phyloP scores from a whole-genome alignment of 1,139 yeast species.

The Scheffersomyces segobiensis region DNA sequence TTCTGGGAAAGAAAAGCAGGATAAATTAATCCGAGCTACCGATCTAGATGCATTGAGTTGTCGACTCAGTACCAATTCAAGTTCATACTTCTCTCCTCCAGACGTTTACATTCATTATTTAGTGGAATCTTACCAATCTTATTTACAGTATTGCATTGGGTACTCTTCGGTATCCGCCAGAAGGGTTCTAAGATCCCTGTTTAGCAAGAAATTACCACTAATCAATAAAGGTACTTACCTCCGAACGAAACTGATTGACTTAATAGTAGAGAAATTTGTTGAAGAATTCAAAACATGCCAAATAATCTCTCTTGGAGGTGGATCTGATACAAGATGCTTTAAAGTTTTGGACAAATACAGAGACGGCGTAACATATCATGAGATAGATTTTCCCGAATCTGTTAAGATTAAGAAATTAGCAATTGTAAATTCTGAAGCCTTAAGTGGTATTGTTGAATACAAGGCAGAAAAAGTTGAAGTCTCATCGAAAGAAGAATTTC shows the following conservation, averaged over 20 bases:
- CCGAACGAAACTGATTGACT: constrained; percentile 65
- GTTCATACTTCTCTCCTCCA: constrained; percentile 48
- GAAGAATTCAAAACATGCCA: constrained; percentile 43
- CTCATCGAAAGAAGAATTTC: constrained; percentile 24
- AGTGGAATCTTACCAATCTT: constrained; percentile 38
- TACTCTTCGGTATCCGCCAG: constrained; percentile 41
- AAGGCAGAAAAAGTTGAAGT: constrained; percentile 11
- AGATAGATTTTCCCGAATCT: constrained; percentile 73
- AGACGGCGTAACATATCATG: constrained; percentile 52
- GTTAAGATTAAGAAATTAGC: constrained; percentile 60
- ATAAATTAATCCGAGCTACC: constrained; percentile 63
- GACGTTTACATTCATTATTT: constrained; percentile 54
- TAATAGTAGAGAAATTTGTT: constrained; percentile 52
- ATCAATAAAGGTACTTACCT: constrained; percentile 83
- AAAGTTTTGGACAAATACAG: constrained; percentile 34
- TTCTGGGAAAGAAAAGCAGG: constrained; percentile 40
- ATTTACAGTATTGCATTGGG: constrained; percentile 40
- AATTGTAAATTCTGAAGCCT: constrained; percentile 32
- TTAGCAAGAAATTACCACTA: constrained; percentile 65
- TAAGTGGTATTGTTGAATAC: constrained; percentile 21
- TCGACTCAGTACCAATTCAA: constrained; percentile 56
- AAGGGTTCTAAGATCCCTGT: constrained; percentile 41
- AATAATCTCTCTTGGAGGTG: constrained; percentile 88
- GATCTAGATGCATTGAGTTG: constrained; percentile 86
- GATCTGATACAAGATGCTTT: constrained; percentile 86